phyloP scores from a whole-genome alignment of 1,139 yeast genomes.

The Lodderomyces pseudojiufengensis region DNA sequence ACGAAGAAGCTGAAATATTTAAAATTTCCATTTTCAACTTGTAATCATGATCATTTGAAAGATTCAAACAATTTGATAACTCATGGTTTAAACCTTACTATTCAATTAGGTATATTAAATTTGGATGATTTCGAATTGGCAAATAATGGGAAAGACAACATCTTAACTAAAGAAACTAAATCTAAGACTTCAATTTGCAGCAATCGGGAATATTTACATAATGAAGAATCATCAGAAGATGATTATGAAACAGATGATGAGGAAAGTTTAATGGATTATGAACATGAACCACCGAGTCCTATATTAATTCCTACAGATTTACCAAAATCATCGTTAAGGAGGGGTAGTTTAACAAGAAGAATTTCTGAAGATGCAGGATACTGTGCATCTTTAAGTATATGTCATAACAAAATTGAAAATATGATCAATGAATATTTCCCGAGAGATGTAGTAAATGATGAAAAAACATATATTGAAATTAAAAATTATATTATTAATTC shows the following conservation, averaged over 20 bases:
- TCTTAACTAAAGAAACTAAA: background rate
- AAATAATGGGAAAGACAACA: background rate
- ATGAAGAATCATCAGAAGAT: constrained; percentile 3
- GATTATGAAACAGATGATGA: constrained; percentile 5
- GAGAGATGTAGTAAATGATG: constrained; percentile 8
- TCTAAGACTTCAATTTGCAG: background rate
- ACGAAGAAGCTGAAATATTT: background rate
- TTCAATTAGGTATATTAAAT: constrained; percentile 8
- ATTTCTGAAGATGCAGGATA: background rate
- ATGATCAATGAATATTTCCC: constrained; percentile 13
- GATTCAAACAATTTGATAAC: constrained; percentile 13
- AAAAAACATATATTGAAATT: constrained; percentile 8
- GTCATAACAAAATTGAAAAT: constrained; percentile 10
- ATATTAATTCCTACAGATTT: constrained; percentile 9
- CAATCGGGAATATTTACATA: no score
- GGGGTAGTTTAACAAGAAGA: constrained; percentile 4
- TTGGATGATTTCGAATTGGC: constrained; percentile 4
- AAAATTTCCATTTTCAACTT: constrained; percentile 14
- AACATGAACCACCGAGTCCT: constrained; percentile 13
- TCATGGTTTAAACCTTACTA: constrained; percentile 13
- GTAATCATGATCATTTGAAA: constrained; percentile 12
- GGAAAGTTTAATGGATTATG: constrained; percentile 6
- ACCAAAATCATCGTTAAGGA: constrained; percentile 12
- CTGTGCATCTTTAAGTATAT: constrained; percentile 6
- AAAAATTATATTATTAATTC: constrained; percentile 12